Base-by-base conservation (phyloP, 139 green algal genomes). In the Chlamydomonas incerta region DNA sequence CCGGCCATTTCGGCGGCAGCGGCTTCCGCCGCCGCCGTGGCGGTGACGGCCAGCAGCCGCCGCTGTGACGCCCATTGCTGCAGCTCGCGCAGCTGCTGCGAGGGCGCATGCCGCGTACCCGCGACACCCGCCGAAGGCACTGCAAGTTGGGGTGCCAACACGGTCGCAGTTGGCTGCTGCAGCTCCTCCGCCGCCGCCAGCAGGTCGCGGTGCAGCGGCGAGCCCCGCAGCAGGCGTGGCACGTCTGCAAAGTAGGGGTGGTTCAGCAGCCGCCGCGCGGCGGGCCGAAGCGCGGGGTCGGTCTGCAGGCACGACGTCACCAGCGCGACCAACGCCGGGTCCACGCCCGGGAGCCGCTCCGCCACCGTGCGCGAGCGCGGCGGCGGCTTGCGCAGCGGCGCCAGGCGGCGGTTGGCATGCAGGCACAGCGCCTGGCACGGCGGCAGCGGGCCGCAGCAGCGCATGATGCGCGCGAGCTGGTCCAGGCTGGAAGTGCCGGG, bases 381-480 rank as follows among this genome's bases (percentile, higher is more conserved):
- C 9, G 68, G 68, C 34, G 35, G 68, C 34, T 24, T 55, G 6
- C 21, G 34, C 34, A 50, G 34, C 13, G 4, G 23, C 34, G 68
- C 18, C 2, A 80, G 72, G 28, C 29, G 65, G 6, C 5, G 31
- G 71, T 82, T 73, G 24, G 67, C 33, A 9, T 62, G 37, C 60
- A 94, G 77, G 37, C 72, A 77, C 28, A 52, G 65, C 55, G 68
- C 70, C 67, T 94, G 89, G 46, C 66, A 8, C 5, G 66, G 29
- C 5, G 89, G 88, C 35, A 97, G 88, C 23, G 66, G 57, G 0
- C 92, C 92, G 41, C 95, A 72, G 37, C 80, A 82, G 52, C 82
- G 82, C 50, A 93, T 86, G 24, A 96, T 93, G 46, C 91, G 89
- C 80, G 90, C 94, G 57, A 98, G 87, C 93, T 96, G 93, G 77